Evolutionary conservation across 129 eudicot genomes (phyloP), one percentile per base, ranked within the genome.

Genomic region (Daucus carota): DNA sequence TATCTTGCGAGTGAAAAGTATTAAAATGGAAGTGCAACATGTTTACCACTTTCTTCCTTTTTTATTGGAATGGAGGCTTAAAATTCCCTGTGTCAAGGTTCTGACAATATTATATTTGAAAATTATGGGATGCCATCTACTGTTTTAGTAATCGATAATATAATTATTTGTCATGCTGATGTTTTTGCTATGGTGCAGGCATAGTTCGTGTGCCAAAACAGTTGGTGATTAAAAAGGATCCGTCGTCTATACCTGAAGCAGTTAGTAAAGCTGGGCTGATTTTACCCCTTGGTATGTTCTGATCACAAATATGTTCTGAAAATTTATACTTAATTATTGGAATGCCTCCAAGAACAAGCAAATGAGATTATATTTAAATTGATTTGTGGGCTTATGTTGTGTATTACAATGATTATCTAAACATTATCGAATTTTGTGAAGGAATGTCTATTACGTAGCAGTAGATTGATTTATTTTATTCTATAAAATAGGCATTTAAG

Each of bases 161-260:
- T 14, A n/a, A 9, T n/a, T 8, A 20, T 3, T 24, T 9, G 20
- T 63, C 70, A 29, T 29, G 22, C 29, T 63, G 18, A 63, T 26
- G 24, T 57, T 57, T 57, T 57, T n/a, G 31, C 65, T n/a, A 45
- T 18, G 8, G 33, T 86, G 84, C 86, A 94, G 99, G 99, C 57
- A 88, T 79, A 48, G 96, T 94, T 73, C 87, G 92, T 76, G 89
- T 91, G 63, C 99, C 97, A 13, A 85, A 82, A 73, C 97, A 91
- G 59, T 78, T 94, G 87, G 94, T 94, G n/a, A 82, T 94, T 70
- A 88, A 94, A 78, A 89, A 87, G 66, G 97, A 89, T 68, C 89
- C 99, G 16, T 85, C 87, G 9, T 89, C 96, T 22, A 94, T 94
- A 41, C 88, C 92, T 33, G 88, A 75, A 76, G 96, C 90, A 57